Evolutionary conservation across 306 rosid species (phyloP).

Genomic region (Lathyrus aphaca): DNA sequence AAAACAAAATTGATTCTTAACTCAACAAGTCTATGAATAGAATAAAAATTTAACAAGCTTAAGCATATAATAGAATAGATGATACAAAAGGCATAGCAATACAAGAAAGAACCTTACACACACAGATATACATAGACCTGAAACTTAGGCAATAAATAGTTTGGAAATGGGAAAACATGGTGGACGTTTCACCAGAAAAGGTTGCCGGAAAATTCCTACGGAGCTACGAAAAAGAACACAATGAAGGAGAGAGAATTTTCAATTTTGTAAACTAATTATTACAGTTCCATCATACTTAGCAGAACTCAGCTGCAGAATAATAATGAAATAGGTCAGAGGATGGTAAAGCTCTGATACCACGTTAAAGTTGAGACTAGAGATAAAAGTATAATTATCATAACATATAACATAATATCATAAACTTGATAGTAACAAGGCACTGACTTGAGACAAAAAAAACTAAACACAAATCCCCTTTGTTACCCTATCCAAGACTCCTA

Average conservation of each 20-base stretch:
- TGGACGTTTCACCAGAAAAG: not conserved
- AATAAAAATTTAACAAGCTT: not conserved
- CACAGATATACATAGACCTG: not conserved
- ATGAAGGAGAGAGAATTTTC: not conserved
- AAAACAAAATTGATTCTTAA: constrained; percentile 6
- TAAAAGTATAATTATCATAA: too few species aligned
- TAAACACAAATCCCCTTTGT: too few species aligned
- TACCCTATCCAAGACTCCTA: too few species aligned
- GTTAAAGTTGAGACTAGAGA: too few species aligned
- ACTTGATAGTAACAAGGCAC: too few species aligned
- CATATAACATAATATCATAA: too few species aligned
- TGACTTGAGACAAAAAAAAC: too few species aligned
- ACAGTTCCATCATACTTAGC: not conserved
- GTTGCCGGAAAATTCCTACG: not conserved
- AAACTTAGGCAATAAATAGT: not conserved
- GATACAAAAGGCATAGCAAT: constrained; percentile 2
- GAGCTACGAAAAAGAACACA: not conserved
- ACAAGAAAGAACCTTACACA: not conserved
- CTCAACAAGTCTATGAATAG: constrained; percentile 1
- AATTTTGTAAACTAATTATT: not conserved
- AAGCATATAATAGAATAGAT: not conserved
- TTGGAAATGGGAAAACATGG: not conserved
- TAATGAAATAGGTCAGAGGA: not conserved
- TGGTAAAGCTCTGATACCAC: not conserved
- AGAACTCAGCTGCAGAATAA: not conserved